Percentiles rank a stretch among this genome's conserved stretches.
phyloP scores from a whole-genome alignment of 2,329 filamentous ascomycete genomes.

The Chaetomium strumarium region DNA sequence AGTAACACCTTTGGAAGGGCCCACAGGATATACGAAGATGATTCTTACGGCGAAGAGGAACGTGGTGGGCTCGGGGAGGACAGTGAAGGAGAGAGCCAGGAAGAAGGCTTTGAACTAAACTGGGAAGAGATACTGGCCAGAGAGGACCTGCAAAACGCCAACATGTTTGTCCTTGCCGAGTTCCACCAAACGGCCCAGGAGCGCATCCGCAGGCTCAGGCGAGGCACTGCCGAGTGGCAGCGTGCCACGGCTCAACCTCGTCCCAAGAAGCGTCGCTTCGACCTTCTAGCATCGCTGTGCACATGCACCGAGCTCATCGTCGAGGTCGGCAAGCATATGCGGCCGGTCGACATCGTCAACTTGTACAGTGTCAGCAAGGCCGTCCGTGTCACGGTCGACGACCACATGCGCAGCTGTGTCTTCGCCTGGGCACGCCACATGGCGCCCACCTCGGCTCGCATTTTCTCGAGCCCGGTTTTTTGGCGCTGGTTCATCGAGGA shows the following conservation, averaged over 20 bases:
- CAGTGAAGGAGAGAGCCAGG: not conserved
- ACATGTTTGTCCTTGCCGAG: conserved; percentile 8
- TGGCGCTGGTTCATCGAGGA: conserved; percentile 51
- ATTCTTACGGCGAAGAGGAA: conserved; percentile 1
- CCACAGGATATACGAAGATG: conserved; percentile 10
- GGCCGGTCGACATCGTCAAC: conserved; percentile 50
- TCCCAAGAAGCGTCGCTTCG: conserved; percentile 24
- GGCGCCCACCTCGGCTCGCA: conserved; percentile 48
- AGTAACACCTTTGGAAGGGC: not conserved
- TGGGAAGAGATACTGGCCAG: conserved; percentile 11
- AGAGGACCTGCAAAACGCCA: conserved; percentile 4
- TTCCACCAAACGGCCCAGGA: conserved; percentile 16
- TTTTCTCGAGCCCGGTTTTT: conserved; percentile 60
- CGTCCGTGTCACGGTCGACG: conserved; percentile 56
- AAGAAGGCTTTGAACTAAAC: conserved; percentile 10
- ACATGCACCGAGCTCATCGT: conserved; percentile 47
- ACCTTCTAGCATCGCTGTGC: conserved; percentile 41
- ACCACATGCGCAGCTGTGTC: conserved; percentile 54
- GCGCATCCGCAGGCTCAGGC: conserved; percentile 11
- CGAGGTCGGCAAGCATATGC: conserved; percentile 49
- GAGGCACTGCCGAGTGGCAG: conserved; percentile 11
- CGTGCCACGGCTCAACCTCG: not conserved
- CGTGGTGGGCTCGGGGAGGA: not conserved
- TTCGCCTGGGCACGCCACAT: conserved; percentile 47
- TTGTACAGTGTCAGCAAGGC: conserved; percentile 60